Conservation (phyloP, 2,329 filamentous ascomycete species). For the Trichoderma oligosporum region DNA sequence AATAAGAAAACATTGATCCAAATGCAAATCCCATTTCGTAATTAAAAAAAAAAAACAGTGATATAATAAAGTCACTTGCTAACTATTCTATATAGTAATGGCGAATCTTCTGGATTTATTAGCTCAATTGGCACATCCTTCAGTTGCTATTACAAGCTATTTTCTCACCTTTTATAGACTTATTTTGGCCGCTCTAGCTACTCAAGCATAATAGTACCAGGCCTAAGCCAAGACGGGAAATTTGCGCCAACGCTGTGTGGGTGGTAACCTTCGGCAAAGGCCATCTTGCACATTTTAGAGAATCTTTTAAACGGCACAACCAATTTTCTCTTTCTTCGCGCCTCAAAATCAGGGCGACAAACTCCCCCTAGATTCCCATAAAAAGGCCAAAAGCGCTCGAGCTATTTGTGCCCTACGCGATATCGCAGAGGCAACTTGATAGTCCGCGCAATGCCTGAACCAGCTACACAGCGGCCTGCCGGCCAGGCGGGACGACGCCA, state of each 20-base stretch:
- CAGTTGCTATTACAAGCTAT: too few relatives aligned
- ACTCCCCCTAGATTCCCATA: not conserved
- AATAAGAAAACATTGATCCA: too few relatives aligned
- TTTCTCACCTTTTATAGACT: too few relatives aligned
- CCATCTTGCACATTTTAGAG: constrained; percentile 16
- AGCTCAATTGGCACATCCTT: too few relatives aligned
- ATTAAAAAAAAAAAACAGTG: too few relatives aligned
- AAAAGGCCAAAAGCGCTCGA: constrained; percentile 2
- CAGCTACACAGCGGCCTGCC: constrained; percentile 26
- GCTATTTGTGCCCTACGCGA: constrained; percentile 1
- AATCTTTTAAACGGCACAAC: not conserved
- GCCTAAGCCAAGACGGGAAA: constrained; percentile 6
- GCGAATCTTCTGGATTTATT: too few relatives aligned
- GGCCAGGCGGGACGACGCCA: constrained; percentile 26
- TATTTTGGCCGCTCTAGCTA: too few relatives aligned
- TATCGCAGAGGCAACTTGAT: not conserved
- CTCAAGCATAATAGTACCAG: too few relatives aligned
- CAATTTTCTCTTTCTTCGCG: not conserved
- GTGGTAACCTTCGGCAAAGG: constrained; percentile 15
- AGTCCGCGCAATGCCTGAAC: constrained; percentile 27
- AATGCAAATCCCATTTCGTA: too few relatives aligned
- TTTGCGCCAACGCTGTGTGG: not conserved
- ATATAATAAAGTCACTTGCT: too few relatives aligned
- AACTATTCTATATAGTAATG: too few relatives aligned
- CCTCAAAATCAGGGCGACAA: not conserved